These are phyloP conservation scores for Tylopilus cervinicoccineus DNA, from an alignment of 768 basidiomycete species.

Conservation along the genomic window DNA sequence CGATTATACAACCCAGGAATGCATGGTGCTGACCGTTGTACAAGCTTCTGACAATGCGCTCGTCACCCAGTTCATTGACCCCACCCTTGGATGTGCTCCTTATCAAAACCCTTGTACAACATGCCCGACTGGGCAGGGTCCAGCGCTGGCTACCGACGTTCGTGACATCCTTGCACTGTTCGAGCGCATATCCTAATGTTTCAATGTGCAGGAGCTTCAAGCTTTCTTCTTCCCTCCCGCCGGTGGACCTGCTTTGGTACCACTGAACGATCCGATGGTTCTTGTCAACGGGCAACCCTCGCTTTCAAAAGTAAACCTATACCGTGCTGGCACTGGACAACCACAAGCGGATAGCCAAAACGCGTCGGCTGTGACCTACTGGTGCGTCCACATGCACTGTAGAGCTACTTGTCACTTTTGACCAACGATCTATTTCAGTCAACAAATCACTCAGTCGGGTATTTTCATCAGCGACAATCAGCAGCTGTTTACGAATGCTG, in stretches of 20 bases:
- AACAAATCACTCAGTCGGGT: slow-evolving; percentile 21
- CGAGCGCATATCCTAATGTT: neutral
- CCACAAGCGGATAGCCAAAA: slow-evolving; percentile 21
- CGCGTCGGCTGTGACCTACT: slow-evolving; percentile 20
- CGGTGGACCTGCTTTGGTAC: slow-evolving; percentile 22
- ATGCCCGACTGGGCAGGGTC: slow-evolving; percentile 14
- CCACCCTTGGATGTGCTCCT: slow-evolving; percentile 21
- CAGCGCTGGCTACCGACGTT: slow-evolving; percentile 25
- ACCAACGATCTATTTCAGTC: slow-evolving; percentile 4
- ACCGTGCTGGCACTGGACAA: slow-evolving; percentile 26
- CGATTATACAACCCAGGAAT: neutral
- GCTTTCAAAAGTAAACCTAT: slow-evolving; percentile 26
- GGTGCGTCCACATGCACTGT: slow-evolving; percentile 7
- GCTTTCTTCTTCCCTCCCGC: slow-evolving; percentile 24
- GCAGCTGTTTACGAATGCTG: slow-evolving; percentile 11
- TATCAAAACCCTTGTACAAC: slow-evolving; percentile 27
- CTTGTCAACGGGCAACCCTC: slow-evolving; percentile 22
- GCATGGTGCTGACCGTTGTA: neutral
- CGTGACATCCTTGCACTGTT: neutral
- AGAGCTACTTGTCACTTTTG: neutral
- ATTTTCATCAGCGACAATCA: slow-evolving; percentile 25
- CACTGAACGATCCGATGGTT: slow-evolving; percentile 26
- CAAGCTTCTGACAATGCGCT: slow-evolving; percentile 27
- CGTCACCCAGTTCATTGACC: slow-evolving; percentile 23
- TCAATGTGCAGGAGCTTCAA: slow-evolving; percentile 18